Conservation (phyloP, 495 filamentous ascomycete genomes). For the Delitschia confertaspora region DNA sequence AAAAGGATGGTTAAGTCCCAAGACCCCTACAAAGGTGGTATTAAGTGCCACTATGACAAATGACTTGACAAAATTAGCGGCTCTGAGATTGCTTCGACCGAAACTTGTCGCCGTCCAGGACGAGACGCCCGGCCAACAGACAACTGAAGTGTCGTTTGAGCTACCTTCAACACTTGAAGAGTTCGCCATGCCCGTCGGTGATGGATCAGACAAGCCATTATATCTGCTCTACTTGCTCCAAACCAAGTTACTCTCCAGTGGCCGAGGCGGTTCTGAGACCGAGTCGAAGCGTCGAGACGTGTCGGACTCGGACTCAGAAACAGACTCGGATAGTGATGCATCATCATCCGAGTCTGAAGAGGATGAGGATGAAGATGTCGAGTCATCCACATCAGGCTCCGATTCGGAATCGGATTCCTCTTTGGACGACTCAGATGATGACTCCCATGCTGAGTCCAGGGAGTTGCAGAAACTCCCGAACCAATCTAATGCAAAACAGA, state of each 20-base stretch:
- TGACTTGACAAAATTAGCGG: conserved; percentile 71
- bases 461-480: not conserved
- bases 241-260: no score
- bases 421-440: conserved; percentile 1
- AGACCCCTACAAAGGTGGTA: conserved; percentile 57
- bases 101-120: conserved; percentile 61
- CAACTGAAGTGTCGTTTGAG: conserved; percentile 38
- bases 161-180: conserved; percentile 66
- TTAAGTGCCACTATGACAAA: conserved; percentile 91
- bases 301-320: conserved; percentile 34
- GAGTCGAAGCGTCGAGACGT: not conserved
- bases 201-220: conserved; percentile 73
- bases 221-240: conserved; percentile 58
- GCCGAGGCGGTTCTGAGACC: not conserved
- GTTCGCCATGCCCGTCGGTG: conserved; percentile 61
- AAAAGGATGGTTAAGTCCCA: conserved; percentile 41
- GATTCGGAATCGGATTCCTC: conserved; percentile 29
- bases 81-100: conserved; percentile 62
- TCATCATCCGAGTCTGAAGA: not conserved
- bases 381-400: no score
- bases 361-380: no score
- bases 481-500: not conserved
- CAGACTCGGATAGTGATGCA: conserved; percentile 34
- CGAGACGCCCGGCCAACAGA: conserved; percentile 38
- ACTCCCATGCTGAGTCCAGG: not conserved